Evolutionary conservation across 2,329 filamentous ascomycete species (phyloP).

Genomic region (Tolypocladium pustulatum): DNA sequence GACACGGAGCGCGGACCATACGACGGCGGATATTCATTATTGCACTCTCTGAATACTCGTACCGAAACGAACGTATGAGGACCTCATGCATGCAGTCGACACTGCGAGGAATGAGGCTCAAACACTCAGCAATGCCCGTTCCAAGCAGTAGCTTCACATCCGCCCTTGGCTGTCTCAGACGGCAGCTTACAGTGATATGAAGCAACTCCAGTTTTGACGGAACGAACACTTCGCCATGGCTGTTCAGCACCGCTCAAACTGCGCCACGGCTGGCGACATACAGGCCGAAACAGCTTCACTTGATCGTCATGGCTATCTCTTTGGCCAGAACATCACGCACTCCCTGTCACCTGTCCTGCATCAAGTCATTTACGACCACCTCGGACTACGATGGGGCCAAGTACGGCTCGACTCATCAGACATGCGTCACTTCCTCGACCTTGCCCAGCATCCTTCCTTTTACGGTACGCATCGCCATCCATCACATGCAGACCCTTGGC

Average conservation of each 20-base stretch:
- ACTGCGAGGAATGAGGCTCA: not conserved
- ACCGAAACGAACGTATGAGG: not conserved
- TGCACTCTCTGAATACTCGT: no score
- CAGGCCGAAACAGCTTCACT: constrained; percentile 14
- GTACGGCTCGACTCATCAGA: constrained; percentile 41
- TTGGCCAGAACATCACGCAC: constrained; percentile 44
- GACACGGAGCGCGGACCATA: not conserved
- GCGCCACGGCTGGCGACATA: not conserved
- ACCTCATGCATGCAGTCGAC: not conserved
- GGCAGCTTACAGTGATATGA: not conserved
- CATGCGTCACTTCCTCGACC: constrained; percentile 34
- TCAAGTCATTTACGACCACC: constrained; percentile 38
- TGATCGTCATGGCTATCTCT: constrained; percentile 42
- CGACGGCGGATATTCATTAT: not conserved
- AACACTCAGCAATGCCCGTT: not conserved
- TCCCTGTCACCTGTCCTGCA: constrained; percentile 47
- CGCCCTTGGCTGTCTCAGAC: not conserved
- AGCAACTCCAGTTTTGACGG: not conserved
- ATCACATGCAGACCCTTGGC: not conserved
- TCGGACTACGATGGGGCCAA: constrained; percentile 41
- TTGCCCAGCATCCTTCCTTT: constrained; percentile 47
- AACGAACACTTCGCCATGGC: not conserved
- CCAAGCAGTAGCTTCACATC: not conserved
- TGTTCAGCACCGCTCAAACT: not conserved
- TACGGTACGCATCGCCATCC: constrained; percentile 40